A percentile compares a stretch with the other conserved stretches of the same genome.
Evolutionary conservation across 305 asterid genomes (phyloP).

Genomic region (Caryopteris hybrid): DNA sequence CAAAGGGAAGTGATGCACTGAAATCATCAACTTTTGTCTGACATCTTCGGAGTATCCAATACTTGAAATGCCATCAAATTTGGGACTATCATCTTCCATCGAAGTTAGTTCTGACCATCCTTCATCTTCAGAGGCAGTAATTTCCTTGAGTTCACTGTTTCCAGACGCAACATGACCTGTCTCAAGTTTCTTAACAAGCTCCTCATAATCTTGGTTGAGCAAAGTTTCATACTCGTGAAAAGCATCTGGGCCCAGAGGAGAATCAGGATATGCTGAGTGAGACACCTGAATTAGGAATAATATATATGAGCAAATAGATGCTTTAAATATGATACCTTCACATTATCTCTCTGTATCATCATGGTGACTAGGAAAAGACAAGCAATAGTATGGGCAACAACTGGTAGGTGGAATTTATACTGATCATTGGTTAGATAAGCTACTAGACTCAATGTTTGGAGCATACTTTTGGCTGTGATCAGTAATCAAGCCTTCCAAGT

Average conservation of each 20-base stretch:
- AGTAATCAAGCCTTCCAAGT: neutral
- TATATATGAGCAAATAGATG: conserved; percentile 22
- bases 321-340: conserved; percentile 1
- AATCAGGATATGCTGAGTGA: conserved; percentile 93
- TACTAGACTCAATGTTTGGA: neutral
- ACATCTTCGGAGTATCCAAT: conserved; percentile 39
- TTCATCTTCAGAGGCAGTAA: conserved; percentile 47
- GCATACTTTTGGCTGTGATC: neutral
- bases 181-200: conserved; percentile 55
- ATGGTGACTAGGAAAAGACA: neutral
- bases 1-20: conserved; percentile 86
- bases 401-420: neutral
- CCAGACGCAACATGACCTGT: conserved; percentile 28
- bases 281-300: conserved; percentile 51
- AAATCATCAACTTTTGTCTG: conserved; percentile 53
- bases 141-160: conserved; percentile 29
- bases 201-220: conserved; percentile 90
- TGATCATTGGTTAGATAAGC: neutral
- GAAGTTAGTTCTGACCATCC: conserved; percentile 72
- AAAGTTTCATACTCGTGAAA: conserved; percentile 78
- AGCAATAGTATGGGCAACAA: neutral
- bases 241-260: conserved; percentile 98
- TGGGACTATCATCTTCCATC: conserved; percentile 40
- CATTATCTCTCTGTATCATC: neutral
- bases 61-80: conserved; percentile 34